These are phyloP conservation scores for Fusarium buxicola DNA, from an alignment of 2,329 filamentous ascomycete genomes.

Conservation along the genomic window DNA sequence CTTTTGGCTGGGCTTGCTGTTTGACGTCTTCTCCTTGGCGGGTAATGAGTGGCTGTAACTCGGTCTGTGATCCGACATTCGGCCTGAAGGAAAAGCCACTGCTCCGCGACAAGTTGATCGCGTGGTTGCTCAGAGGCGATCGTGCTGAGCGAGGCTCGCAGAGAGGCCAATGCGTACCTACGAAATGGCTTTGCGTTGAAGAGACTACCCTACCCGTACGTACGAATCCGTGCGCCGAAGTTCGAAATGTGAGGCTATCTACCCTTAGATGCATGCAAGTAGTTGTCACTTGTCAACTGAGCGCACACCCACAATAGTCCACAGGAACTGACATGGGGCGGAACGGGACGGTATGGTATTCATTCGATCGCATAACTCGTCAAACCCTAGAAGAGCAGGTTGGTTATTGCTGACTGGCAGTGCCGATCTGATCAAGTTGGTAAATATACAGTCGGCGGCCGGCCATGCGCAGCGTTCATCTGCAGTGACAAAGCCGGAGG, in stretches of 20 bases:
- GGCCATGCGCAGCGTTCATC: slow-evolving; percentile 9
- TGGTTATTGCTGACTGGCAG: slow-evolving; percentile 8
- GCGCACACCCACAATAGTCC: slow-evolving; percentile 1
- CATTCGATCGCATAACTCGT: slow-evolving; percentile 1
- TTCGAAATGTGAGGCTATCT: slow-evolving; percentile 30
- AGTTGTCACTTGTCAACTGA: slow-evolving; percentile 7
- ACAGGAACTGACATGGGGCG: neutral
- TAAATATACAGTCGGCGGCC: slow-evolving; percentile 6
- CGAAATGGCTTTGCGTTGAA: slow-evolving; percentile 11
- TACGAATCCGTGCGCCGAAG: neutral
- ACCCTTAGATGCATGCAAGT: slow-evolving; percentile 4
- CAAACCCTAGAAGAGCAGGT: neutral
- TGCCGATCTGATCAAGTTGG: slow-evolving; percentile 12
- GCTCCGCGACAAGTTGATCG: slow-evolving; percentile 7
- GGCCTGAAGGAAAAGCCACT: slow-evolving; percentile 8
- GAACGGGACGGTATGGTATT: neutral
- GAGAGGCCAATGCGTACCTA: slow-evolving; percentile 23
- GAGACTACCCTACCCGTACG: neutral
- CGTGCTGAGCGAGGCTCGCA: slow-evolving; percentile 14
- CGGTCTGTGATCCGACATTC: slow-evolving; percentile 1
- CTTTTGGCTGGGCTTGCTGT: slow-evolving; percentile 2
- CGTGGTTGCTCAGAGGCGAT: slow-evolving; percentile 3
- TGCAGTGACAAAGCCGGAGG: neutral
- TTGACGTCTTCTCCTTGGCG: slow-evolving; percentile 2
- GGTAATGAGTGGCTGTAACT: slow-evolving; percentile 5